Conservation (phyloP, 805 yeast genomes). For the Lipomyces starkeyi region DNA sequence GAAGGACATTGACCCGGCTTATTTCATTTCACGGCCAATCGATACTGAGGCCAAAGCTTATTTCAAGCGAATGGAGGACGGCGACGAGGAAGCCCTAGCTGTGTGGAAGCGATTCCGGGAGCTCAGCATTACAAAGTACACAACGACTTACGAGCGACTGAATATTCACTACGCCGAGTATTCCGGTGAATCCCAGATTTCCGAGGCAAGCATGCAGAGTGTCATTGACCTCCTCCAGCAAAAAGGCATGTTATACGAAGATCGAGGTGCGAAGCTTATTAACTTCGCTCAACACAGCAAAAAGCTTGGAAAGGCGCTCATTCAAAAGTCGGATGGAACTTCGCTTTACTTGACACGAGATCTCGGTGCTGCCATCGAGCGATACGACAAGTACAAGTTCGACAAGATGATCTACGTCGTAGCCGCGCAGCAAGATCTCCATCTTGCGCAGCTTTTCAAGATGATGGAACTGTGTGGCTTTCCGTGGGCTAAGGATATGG, state of each 20-base stretch:
- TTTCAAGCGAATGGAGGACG: slow-evolving; percentile 92
- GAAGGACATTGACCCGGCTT: slow-evolving; percentile 16
- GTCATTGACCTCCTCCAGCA: slow-evolving; percentile 69
- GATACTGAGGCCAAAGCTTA: slow-evolving; percentile 85
- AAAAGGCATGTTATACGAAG: slow-evolving; percentile 76
- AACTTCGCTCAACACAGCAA: slow-evolving; percentile 85
- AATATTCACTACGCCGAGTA: slow-evolving; percentile 87
- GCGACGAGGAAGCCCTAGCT: slow-evolving; percentile 76
- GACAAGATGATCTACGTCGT: slow-evolving; percentile 96
- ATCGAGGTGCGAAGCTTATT: slow-evolving; percentile 87
- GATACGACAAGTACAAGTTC: slow-evolving; percentile 80
- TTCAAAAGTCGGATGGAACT: slow-evolving; percentile 94
- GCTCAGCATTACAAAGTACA: slow-evolving; percentile 84
- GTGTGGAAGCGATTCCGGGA: slow-evolving; percentile 90
- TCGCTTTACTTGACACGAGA: slow-evolving; percentile 94
- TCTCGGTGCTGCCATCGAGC: slow-evolving; percentile 92
- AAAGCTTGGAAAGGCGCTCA: slow-evolving; percentile 90
- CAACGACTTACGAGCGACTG: slow-evolving; percentile 86
- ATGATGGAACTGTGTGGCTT: slow-evolving; percentile 87
- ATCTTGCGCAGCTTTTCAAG: slow-evolving; percentile 91
- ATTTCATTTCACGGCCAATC: slow-evolving; percentile 48
- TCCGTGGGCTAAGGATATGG: slow-evolving; percentile 80
- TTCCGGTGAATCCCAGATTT: slow-evolving; percentile 95
- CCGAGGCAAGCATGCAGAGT: slow-evolving; percentile 69
- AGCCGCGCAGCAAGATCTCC: slow-evolving; percentile 96